Evolutionary conservation across 1,284 basidiomycete species (phyloP).

Genomic region (Microbotryomycetes sp.): DNA sequence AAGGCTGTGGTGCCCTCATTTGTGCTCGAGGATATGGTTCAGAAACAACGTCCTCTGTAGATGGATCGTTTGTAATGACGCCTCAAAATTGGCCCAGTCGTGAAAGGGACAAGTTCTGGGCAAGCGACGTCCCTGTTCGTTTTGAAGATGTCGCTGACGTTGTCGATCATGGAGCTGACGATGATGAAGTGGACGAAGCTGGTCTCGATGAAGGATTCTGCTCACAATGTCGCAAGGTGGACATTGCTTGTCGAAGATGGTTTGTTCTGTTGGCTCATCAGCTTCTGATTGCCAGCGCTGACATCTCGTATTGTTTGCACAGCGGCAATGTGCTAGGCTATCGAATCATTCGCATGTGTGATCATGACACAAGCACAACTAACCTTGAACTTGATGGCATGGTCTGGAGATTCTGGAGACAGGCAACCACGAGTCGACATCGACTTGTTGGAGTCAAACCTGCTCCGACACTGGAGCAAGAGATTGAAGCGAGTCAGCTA

Average conservation of each 20-base stretch:
- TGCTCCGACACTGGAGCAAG: not conserved
- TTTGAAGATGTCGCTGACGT: conserved; percentile 1
- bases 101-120: not conserved
- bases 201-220: conserved; percentile 1
- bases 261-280: not conserved
- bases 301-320: not conserved
- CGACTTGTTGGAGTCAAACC: not conserved
- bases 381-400: not conserved
- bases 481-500: too few relatives aligned
- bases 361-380: not conserved
- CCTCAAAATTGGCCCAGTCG: not conserved
- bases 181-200: not conserved
- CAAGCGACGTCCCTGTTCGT: conserved; percentile 16
- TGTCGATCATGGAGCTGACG: too few relatives aligned
- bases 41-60: conserved; percentile 8
- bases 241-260: conserved; percentile 23
- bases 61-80: conserved; percentile 3
- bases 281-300: too few relatives aligned
- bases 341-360: conserved; percentile 19
- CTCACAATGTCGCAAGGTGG: conserved; percentile 15
- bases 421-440: not conserved
- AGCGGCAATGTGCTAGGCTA: conserved; percentile 29
- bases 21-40: conserved; percentile 11
- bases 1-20: conserved; percentile 21
- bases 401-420: conserved; percentile 5